Evolutionary conservation across 768 basidiomycete genomes (phyloP), one percentile per base, ranked within the genome.

Genomic region (Boletus subcaerulescens): DNA sequence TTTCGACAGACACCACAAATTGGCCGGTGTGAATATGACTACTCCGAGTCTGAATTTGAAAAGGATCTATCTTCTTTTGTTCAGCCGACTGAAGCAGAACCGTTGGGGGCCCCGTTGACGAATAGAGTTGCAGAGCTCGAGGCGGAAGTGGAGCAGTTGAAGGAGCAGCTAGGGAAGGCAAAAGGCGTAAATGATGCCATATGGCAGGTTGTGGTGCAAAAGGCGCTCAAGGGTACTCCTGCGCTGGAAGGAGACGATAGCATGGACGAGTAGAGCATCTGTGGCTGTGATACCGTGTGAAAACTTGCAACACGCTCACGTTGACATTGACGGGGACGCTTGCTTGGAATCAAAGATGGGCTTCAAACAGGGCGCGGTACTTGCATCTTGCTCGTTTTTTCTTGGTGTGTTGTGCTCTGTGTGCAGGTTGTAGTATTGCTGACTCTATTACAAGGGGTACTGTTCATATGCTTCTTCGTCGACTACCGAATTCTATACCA

Each of bases 171-270:
- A 7, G 82, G 83, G 26, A 86, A 84, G 66, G 95, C 95, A 5
- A 92, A 93, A 65, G 83, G 87, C n/a, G 79, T 97, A 55, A 98
- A 97, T 62, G 93, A 97, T 65, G 78, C 81, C 49, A 96, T 97
- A 87, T 97, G 95, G 95, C 87, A 90, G 60, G 82, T 80, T 3
- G 81, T 93, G 1, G 88, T 95, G 29, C 85, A 88, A 59, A 80
- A 74, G 43, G 71, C 85, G 14, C 72, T 87, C 3, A 66, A 70
- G n/a, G 41, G 57, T 15, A 18, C 36, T 17, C 15, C 48, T 17
- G 50, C 31, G 18, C 20, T 24, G 1, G 46, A 31, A 10, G 50
- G 31, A 6, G 52, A 61, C 4, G 43, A 52, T 26, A 10, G 0
- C 10, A 63, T 64, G 63, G 57, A 51, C 2, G 63, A 50, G 48